Evolutionary conservation across 805 yeast species (phyloP).

Genomic region (Yamadazyma kitorensis): DNA sequence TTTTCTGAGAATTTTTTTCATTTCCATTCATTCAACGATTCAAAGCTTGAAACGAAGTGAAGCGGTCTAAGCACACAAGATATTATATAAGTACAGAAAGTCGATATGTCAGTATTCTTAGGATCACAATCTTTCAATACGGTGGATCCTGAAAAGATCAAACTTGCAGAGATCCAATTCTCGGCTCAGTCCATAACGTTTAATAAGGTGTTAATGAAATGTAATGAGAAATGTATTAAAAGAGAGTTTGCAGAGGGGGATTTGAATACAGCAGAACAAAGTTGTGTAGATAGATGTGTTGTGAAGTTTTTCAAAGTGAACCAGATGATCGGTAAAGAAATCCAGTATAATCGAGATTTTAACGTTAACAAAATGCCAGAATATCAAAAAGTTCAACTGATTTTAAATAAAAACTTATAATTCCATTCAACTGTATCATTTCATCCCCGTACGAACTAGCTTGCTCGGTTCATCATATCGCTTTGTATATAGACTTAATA

Average conservation of each 20-base stretch:
- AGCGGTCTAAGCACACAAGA: not conserved
- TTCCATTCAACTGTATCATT: too few species aligned
- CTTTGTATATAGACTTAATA: too few species aligned
- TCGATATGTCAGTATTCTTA: constrained; percentile 61
- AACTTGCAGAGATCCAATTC: constrained; percentile 65
- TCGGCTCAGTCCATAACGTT: constrained; percentile 60
- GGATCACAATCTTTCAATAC: constrained; percentile 39
- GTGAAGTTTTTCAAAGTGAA: constrained; percentile 77
- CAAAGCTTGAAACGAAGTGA: not conserved
- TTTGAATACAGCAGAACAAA: constrained; percentile 76
- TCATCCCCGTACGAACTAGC: too few species aligned
- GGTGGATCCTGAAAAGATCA: constrained; percentile 59
- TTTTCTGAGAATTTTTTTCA: not conserved
- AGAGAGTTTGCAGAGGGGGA: constrained; percentile 84
- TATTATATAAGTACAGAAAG: too few species aligned
- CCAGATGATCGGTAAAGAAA: constrained; percentile 55
- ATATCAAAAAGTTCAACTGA: constrained; percentile 28
- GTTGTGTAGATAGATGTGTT: constrained; percentile 85
- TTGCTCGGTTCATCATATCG: too few species aligned
- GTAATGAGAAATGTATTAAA: constrained; percentile 78
- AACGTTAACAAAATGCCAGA: constrained; percentile 33
- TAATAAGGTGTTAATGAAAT: constrained; percentile 55
- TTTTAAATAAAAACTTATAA: not conserved
- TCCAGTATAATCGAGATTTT: constrained; percentile 25
- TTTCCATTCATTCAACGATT: not conserved